Evolutionary conservation across 75 land plant genomes (phyloP), one percentile per base, ranked within the genome.

Genomic region (Picea glauca): DNA sequence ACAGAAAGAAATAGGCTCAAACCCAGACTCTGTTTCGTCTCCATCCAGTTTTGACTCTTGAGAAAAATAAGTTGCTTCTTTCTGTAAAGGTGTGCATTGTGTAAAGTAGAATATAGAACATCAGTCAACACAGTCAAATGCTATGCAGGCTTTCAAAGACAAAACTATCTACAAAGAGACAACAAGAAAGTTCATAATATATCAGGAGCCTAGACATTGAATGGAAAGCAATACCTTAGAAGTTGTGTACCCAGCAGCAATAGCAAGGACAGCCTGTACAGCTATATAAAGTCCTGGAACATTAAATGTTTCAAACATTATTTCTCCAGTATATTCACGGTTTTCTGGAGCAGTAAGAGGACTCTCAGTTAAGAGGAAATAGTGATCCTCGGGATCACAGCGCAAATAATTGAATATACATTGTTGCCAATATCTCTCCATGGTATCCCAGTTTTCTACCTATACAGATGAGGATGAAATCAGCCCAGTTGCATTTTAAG

Each of bases 401-500:
- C 99, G 90, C 83, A 98, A 82, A 58, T 98, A 98, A 79, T 93
- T 93, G 74, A 95, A 98, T 18, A 98, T 98, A 84, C 98, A 95
- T 66, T 95, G 98, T 82, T 98, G 99, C 99, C 99, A 98, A 75
- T 93, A 98, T 85, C 98, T 84, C 83, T 98, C 99, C 99, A 98
- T 98, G 17, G 96, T 77, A 77, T 98, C 99, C 99, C 99, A 95
- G 79, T 98, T 92, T 50, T 98, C 96, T 23, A 98, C 95, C 94
- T 91, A 81, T 58, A 62, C 67, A 30, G 31, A 58, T 15, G 26
- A 23, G 13, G 50, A 70, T 70, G n/a, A 70, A 70, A 46, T 13
- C 74, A 70, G n/a, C 74, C 1, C 54, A 50, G 11, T 11, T 50
- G 11, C 12, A 50, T 50, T 50, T 50, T 9, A 50, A 50, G 12